Conservation (phyloP, 2,329 filamentous ascomycete species). For the Trichoderma harzianum region DNA sequence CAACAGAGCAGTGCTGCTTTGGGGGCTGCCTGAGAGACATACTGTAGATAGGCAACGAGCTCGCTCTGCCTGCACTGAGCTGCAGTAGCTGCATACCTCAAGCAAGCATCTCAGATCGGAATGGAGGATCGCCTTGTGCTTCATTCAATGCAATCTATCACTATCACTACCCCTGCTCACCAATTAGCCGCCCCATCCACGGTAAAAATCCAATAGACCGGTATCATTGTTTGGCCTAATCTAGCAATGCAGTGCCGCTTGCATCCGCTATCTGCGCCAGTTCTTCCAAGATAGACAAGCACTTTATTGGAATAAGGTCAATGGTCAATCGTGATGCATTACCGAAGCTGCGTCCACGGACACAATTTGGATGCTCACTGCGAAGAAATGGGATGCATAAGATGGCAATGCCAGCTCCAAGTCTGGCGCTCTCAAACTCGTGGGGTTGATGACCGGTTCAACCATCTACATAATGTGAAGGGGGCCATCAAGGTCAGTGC, state of each 20-base stretch:
- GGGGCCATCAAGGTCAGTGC: constrained; percentile 35
- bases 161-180: not conserved
- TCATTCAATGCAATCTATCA: not conserved
- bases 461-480: constrained; percentile 25
- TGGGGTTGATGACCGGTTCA: constrained; percentile 36
- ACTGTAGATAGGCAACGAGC: too few relatives aligned
- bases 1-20: too few relatives aligned
- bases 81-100: not conserved
- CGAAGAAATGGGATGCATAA: constrained; percentile 9
- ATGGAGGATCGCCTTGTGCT: not conserved
- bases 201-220: not conserved
- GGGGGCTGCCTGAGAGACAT: too few relatives aligned
- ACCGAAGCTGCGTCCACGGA: constrained; percentile 18
- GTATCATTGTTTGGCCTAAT: not conserved
- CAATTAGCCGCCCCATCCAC: not conserved
- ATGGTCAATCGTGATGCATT: constrained; percentile 16
- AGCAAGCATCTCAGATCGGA: not conserved
- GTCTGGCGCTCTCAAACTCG: constrained; percentile 17
- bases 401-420: constrained; percentile 13
- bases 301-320: constrained; percentile 10
- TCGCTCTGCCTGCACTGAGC: too few relatives aligned
- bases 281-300: not conserved
- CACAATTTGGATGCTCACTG: constrained; percentile 2
- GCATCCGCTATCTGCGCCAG: not conserved
- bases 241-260: not conserved